Base-by-base conservation (phyloP, 1,139 yeast genomes). In the Magnusiomyces sp. region DNA sequence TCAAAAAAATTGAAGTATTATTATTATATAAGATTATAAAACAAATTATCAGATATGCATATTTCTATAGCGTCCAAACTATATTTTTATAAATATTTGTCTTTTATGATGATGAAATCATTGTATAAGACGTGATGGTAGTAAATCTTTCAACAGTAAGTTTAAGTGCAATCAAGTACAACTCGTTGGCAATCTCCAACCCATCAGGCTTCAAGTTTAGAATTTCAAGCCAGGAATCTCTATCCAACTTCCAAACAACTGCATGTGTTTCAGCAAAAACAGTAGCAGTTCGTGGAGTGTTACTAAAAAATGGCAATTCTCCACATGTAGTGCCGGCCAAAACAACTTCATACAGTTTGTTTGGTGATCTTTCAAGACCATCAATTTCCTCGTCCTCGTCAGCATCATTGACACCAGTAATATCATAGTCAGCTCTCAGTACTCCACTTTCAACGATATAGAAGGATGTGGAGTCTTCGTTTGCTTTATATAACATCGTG, bases 301-400 rank as follows among this genome's bases (percentile, higher is more conserved):
- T 79, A 65, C 61, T 76, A 71, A 65, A 76, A 72, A 55, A 74
- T 58, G 61, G 76, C 60, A 83, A 67, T 62, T 83, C 89, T 2
- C 98, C 98, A 66, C 89, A 86, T 3, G 95, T 82, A 0, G 97
- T 89, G 56, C 89, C 80, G n/a, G 96, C 95, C 34, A 92, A 75
- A 51, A 90, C 78, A 16, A 88, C 82, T 54, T 92, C 92, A 51
- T 76, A 77, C 37, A 90, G 74, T 23, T 23, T 23, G 29, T 23
- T 23, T 23, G 29, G 29, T 7, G 29, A 23, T 23, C 29, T 23
- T 23, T 23, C 29, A 4, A 23, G 7, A 5, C 29, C 29, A 23
- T 23, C 29, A 23, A 23, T 4, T 23, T 5, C 29, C 29, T 23
- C 29, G 7, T 23, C 29, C 4, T 23, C 29, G 7, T 23, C 29